Evolutionary conservation across 1,284 basidiomycete genomes (phyloP), one percentile per base, ranked within the genome.

Genomic region (Malassezia obtusa): DNA sequence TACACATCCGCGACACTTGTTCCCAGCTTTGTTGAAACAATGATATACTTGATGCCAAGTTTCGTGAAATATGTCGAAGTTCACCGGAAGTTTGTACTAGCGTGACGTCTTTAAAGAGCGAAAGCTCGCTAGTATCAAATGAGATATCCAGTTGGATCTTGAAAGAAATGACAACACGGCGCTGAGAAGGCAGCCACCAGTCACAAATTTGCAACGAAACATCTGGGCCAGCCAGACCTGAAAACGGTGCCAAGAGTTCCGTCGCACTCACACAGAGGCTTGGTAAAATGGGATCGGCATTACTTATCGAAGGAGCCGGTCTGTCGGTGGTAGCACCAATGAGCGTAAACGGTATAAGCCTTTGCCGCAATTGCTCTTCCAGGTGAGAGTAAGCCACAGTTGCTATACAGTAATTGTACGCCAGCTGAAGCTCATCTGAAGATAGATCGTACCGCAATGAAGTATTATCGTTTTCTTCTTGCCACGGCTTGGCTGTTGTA

Each of bases 351-450:
- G 48, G 41, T 12, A 56, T 21, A 3, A 56, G 44, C 24, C 40
- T 49, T 0, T 45, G 22, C 6, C 49, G 41, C 7, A 56, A 24
- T 28, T 56, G 53, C 25, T 50, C 53, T 26, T 56, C 53, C 4
- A 56, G 24, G 19, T 56, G 53, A 3, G 53, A 50, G 38, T 56
- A 56, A 1, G 40, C 53, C 14, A 56, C 49, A 11, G 49, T 56
- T 2, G 53, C 53, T 8, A 50, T 26, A 24, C 53, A 50, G 35
- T 56, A 56, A 19, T 30, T 11, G 14, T 50, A 43, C 11, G 40
- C 44, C 4, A 56, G 32, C n/a, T 49, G 39, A 6, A 56, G 37
- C 22, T 56, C 53, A 17, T 50, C 47, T 2, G 45, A 33, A 1
- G 32, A 35, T 8, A 46, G 15, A 8, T 46, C 35, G 19, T 26